Percentiles rank a stretch among this genome's conserved stretches.
Conservation (phyloP, 495 filamentous ascomycete genomes). For the Zalerion maritima region DNA sequence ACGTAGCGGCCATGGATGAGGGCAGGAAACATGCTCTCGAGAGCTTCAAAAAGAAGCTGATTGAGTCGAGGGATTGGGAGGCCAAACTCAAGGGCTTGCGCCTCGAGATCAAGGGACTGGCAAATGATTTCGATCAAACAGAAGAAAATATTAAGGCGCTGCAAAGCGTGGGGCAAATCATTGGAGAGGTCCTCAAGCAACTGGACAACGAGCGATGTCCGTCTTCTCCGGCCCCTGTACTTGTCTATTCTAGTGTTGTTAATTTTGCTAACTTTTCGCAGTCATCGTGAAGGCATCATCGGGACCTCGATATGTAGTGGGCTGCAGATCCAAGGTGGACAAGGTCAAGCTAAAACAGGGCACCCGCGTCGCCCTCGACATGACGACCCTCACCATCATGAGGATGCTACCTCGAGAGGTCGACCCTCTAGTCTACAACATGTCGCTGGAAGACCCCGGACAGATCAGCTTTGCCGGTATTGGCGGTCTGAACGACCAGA, state of each 20-base stretch:
- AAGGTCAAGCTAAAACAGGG: conserved; percentile 95
- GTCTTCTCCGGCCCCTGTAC: conserved; percentile 15
- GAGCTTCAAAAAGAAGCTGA: conserved; percentile 79
- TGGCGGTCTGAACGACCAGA: conserved; percentile 97
- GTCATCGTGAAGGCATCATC: conserved; percentile 80
- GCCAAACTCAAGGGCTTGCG: conserved; percentile 86
- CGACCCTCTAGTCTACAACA: conserved; percentile 97
- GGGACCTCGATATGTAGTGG: conserved; percentile 94
- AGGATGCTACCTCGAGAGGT: conserved; percentile 98
- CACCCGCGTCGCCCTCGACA: conserved; percentile 94
- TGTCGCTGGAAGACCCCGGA: conserved; percentile 97
- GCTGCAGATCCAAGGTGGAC: conserved; percentile 95
- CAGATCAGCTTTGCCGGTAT: conserved; percentile 99
- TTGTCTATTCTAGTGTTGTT: conserved; percentile 6
- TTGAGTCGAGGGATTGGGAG: conserved; percentile 97
- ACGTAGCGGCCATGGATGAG: conserved; percentile 26
- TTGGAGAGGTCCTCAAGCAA: conserved; percentile 97
- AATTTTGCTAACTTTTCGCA: conserved; percentile 7
- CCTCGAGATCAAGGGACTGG: conserved; percentile 85
- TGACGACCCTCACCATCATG: conserved; percentile 99
- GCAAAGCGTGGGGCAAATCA: conserved; percentile 98
- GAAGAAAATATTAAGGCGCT: conserved; percentile 99
- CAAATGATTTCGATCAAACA: conserved; percentile 88
- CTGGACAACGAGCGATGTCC: conserved; percentile 97
- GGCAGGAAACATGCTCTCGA: conserved; percentile 76